A percentile compares a stretch with the other conserved stretches of the same genome.
Conservation (phyloP, 257 asterid species). For the Solanum sejunctum region DNA sequence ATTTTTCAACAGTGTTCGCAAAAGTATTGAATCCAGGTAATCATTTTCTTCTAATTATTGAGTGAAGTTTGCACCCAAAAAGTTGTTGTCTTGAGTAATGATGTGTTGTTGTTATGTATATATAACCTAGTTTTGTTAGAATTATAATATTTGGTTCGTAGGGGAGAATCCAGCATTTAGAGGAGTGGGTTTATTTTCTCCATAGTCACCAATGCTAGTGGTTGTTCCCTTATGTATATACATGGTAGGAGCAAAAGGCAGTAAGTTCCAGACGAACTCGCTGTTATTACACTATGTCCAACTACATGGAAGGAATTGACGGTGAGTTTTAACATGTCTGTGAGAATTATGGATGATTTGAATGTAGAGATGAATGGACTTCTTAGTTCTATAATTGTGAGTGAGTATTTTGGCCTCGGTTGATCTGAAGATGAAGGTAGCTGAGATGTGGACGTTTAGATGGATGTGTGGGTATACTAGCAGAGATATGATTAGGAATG, state of each 20-base stretch:
- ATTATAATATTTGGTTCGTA: not conserved
- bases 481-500: not conserved
- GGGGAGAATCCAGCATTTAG: not conserved
- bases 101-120: not conserved
- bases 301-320: not conserved
- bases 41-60: not conserved
- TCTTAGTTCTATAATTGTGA: not conserved
- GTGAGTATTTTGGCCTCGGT: not conserved
- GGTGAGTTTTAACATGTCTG: not conserved
- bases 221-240: not conserved
- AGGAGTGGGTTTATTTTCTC: not conserved
- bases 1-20: slow-evolving; percentile 51
- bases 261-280: not conserved
- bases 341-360: not conserved
- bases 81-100: not conserved
- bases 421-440: not conserved
- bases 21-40: slow-evolving; percentile 64
- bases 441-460: not conserved
- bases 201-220: not conserved
- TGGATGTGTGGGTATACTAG: not conserved
- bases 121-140: not conserved
- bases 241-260: not conserved
- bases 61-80: not conserved
- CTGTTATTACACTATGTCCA: not conserved
- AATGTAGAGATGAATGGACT: not conserved